Evolutionary conservation across 257 asterid genomes (phyloP), one percentile per base, ranked within the genome.

Genomic region (Buddleja alternifolia): DNA sequence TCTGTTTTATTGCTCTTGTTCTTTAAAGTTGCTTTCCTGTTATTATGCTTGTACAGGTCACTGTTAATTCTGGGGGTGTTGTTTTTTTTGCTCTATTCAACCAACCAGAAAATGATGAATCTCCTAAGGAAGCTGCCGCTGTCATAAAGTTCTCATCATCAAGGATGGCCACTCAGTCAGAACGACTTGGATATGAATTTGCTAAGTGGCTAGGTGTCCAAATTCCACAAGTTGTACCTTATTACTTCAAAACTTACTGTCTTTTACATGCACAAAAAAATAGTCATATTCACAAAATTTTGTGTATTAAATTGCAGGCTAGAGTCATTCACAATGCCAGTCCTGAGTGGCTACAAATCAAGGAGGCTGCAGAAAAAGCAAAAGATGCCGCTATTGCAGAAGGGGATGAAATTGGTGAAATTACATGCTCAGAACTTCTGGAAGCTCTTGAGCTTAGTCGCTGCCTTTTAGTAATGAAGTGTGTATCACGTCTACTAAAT

Each of bases 381-480:
- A 91, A 76, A 80, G 96, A 82, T 14, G 79, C 81, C n/a, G 91
- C 97, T 32, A 60, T 55, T 60, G 77, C 71, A 37, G 96, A 86
- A 80, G 91, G 93, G 63, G 97, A 94, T 77, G 99, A 89, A 78
- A 82, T 84, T 46, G 95, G 90, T 81, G 97, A 88, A 77, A 81
- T 89, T 84, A 94, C 97, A 29, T 94, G 99, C 74, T 87, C 93
- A 63, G 99, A 91, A 77, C 96, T 94, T 75, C 86, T 94, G 32
- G 99, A 94, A 91, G 99, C 99, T 81, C 97, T 94, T 73, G 99
- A 94, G 84, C 97, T 94, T 57, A 91, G 99, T 74, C 93, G 99
- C 50, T 91, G 99, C 84, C 92, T 94, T 76, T 75, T 89, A 61
- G 73, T 91, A 71, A 92, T 91, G 97, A 94, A 89, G 97, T 94